Base-by-base conservation (phyloP, 192 early-diverging fungal genomes). In the Linnemannia zychae region DNA sequence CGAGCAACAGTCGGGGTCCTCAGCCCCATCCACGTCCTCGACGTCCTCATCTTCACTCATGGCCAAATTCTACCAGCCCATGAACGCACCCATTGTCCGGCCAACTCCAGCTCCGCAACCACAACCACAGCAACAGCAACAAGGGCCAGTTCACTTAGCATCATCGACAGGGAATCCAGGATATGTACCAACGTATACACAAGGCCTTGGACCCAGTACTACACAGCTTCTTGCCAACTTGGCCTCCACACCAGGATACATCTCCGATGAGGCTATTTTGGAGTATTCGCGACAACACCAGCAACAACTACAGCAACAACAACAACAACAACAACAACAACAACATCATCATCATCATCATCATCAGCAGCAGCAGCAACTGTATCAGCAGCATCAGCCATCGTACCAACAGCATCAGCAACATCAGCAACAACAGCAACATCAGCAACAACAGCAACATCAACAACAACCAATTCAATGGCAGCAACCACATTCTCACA, bases 31-130 rank as follows among this genome's bases (percentile, higher is more conserved):
- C 50, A 18, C 78, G 18, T 40, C 78, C 37, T 34, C 68, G 47
- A 33, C 37, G 48, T 48, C 79, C 22, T 40, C 77, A 7, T 70
- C 79, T 52, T 81, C 79, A 76, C 76, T 72, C 53, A 85, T 85
- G 83, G 60, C 83, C 3, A 34, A 76, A 31, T 85, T 85, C 52
- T 85, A 85, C 63, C 79, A 77, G 7, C 83, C 83, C 46, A 79
- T 85, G 74, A 85, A 85, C 65, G 77, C 83, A n/a, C 68, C 69
- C 13, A 12, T 66, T 24, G 44, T 71, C 28, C 66, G 50, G 2
- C 22, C 53, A 22, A 44, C 53, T 33, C 33, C 65, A 24, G n/a
- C 47, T 18, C 34, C 75, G 4, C 74, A 70, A 50, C 44, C 36
- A 18, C 75, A 22, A 33, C 18, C 28, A 20, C 75, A 22, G 12